Evolutionary conservation across 495 filamentous ascomycete species (phyloP), one percentile per base, ranked within the genome.

Genomic region (Halenospora varia): DNA sequence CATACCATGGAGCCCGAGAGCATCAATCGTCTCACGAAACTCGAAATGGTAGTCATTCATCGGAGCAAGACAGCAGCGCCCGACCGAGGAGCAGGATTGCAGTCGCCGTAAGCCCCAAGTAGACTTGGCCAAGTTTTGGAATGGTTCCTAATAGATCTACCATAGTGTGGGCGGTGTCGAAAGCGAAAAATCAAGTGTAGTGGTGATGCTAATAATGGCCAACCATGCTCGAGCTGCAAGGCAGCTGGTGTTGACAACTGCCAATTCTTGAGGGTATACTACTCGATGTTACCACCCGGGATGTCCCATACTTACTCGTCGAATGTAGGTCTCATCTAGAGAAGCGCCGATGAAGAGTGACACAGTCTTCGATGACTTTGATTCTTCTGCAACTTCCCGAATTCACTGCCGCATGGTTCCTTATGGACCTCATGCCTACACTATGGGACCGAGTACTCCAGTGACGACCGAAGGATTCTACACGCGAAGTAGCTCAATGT

Each of bases 141-240:
- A n/a, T 9, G 25, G 8, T 3, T 3, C 25, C 47, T 49, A 49
- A 49, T 20, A 49, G 29, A 13, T 6, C 13, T 35, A 25, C 20
- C 29, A n/a, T n/a, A 97, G 94, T 98, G 94, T 71, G 82, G 81
- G 25, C 84, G 94, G 58, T 98, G 94, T 68, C 85, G 94, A 49
- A 92, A 92, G 70, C 81, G 94, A 51, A 98, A 98, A 76, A 98
- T 98, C 65, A 88, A 90, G 68, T 98, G 94, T 74, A 96, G 89
- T 59, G 94, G 93, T 26, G 92, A 97, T 68, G 77, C 78, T 3
- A 86, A 85, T 23, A 80, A 89, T 66, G 88, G 86, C 10, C 74
- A 75, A 20, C 89, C 88, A 25, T 98, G 94, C 67, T 72, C 79
- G 15, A 96, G 92, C 71, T 98, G 94, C 75, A 88, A 85, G 60